A percentile compares a stretch with the other conserved stretches of the same genome.
phyloP scores from a whole-genome alignment of 768 basidiomycete genomes.

The Rhizopogon vinicolor region DNA sequence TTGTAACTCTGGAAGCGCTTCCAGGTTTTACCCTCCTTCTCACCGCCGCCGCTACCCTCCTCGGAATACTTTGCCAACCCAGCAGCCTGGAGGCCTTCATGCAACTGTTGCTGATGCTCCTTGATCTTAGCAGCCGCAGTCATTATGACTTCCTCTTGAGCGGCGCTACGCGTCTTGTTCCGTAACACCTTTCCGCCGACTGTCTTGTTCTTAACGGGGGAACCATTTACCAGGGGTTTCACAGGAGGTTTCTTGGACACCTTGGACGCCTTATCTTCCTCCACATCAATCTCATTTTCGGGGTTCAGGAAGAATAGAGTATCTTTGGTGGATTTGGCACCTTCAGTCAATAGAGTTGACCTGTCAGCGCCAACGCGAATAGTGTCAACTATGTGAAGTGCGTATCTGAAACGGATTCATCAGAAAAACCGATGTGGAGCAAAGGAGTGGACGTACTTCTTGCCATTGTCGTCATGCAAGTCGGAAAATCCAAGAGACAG shows the following conservation, averaged over 20 bases:
- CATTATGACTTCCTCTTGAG: conserved; percentile 78
- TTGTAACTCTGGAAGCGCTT: conserved; percentile 97
- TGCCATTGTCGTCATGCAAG: conserved; percentile 68
- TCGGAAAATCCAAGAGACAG: conserved; percentile 84
- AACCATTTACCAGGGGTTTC: conserved; percentile 55
- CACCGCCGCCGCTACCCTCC: conserved; percentile 66
- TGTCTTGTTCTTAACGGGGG: conserved; percentile 66
- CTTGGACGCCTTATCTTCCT: conserved; percentile 54
- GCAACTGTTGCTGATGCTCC: conserved; percentile 86
- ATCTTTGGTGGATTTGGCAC: conserved; percentile 79
- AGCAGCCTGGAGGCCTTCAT: conserved; percentile 66
- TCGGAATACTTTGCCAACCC: conserved; percentile 84
- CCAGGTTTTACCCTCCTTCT: conserved; percentile 90
- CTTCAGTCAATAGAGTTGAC: conserved; percentile 73
- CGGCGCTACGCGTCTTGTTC: conserved; percentile 86
- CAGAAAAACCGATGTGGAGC: neutral
- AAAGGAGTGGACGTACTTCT: conserved; percentile 50
- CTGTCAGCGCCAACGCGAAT: conserved; percentile 69
- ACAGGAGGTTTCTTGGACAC: conserved; percentile 47
- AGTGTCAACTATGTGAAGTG: conserved; percentile 85
- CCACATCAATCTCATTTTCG: conserved; percentile 47
- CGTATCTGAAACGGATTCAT: conserved; percentile 52
- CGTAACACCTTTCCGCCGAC: conserved; percentile 83
- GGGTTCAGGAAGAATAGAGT: conserved; percentile 80
- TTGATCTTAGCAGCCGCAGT: conserved; percentile 74